Base-by-base conservation (phyloP, 192 early-diverging fungal genomes). In the Borealophlyctis nickersoniae region DNA sequence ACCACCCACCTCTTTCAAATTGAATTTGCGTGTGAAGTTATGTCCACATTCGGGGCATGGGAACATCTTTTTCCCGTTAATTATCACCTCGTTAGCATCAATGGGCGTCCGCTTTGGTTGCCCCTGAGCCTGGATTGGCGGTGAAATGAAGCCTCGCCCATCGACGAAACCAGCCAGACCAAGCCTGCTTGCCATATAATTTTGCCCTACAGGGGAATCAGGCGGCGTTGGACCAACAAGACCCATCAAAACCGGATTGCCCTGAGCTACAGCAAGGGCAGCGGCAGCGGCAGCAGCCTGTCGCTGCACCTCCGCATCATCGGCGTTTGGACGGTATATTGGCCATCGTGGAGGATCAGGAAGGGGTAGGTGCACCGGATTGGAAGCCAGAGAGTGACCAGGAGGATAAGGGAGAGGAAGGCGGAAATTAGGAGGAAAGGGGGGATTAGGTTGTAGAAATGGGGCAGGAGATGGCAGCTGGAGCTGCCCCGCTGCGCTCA, bases 1-100 rank as follows among this genome's bases (percentile, higher is more conserved):
- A 45, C 7, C 39, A 45, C 39, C 7, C 39, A 45, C 39, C 39
- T 45, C 39, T 19, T 45, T 45, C 9, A 45, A 19, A 45, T 45
- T 45, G 39, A 45, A 45, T 19, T 45, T 45, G 7, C 39, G 39
- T 45, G 39, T 45, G 39, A 45, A 45, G 39, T 45, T 45, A 45
- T 45, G 39, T 13, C 39, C 39, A 45, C 39, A 45, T 13, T 45
- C 39, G 9, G 39, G 39, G 19, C 39, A 45, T 45, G 39, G 39
- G 19, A 45, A 45, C 39, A 45, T 45, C 39, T 45, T 45, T 19
- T 45, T 45, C 39, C 39, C 39, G 39, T 45, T 45, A 19, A 45
- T 19, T 13, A 45, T 19, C 7, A 45, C 19, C 19, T 45, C 39
- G 9, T 19, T 19, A 45, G 19, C 39, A 45, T 45, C 39, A 13